Base-by-base conservation (phyloP, 192 early-diverging fungal genomes). In the Coemansia furcata region DNA sequence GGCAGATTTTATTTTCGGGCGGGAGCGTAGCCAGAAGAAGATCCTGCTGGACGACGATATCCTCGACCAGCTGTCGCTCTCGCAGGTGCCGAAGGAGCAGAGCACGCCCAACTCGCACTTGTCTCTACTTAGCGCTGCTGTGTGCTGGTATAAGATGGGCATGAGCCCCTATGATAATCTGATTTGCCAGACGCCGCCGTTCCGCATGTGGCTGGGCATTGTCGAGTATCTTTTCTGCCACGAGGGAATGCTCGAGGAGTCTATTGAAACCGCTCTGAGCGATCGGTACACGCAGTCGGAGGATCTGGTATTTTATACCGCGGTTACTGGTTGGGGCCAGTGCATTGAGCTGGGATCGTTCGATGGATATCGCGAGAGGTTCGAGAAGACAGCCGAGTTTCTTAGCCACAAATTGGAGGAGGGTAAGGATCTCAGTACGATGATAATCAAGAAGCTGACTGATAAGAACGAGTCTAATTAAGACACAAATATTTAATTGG, bases 111-210 rank as follows among this genome's bases (percentile, higher is more conserved):
- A 99, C 72, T 98, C 96, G 3, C 97, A 99, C 66, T 76, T 99
- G 36, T 98, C 96, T 4, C 73, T 99, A 26, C 76, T 99, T 40
- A 91, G 94, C 44, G 97, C 97, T 72, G 97, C 87, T 1, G 97
- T 97, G 66, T 96, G 94, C 68, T 99, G 97, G 97, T 85, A 93
- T 77, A 80, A 77, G 6, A 86, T 95, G 69, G 68, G 77, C 19
- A 89, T 94, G 74, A 92, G 94, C 60, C 95, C 96, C 15, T 98
- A 97, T 72, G 92, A 94, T 43, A 93, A 94, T 68, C 85, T 98
- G 70, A 92, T 98, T 7, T 97, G 95, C 67, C 94, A 97, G 79
- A 98, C 96, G 2, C 96, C 96, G 10, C 85, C 94, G 17, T 98
- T 98, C 76, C 85, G 94, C 17, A 86, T 97, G 72, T 93, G 94